Percentiles rank a stretch among this genome's conserved stretches.
Evolutionary conservation across 768 basidiomycete species (phyloP).

Genomic region (Paxillus involutus): DNA sequence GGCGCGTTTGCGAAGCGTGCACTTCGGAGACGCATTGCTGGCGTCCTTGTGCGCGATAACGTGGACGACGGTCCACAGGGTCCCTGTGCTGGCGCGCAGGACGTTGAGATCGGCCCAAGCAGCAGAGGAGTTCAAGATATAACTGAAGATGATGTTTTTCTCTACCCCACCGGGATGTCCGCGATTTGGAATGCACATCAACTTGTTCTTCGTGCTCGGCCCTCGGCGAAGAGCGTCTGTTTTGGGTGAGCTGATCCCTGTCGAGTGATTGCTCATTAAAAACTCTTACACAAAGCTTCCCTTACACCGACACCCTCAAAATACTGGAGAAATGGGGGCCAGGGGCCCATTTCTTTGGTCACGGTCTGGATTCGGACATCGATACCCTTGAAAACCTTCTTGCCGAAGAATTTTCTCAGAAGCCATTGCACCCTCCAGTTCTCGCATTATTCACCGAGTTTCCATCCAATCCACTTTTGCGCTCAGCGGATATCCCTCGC

Average conservation of each 20-base stretch:
- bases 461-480: conserved; percentile 91
- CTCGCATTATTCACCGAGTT: conserved; percentile 90
- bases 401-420: conserved; percentile 37
- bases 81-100: conserved; percentile 44
- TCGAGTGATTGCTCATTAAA: background rate
- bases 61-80: conserved; percentile 30
- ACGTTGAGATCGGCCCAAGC: conserved; percentile 57
- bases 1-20: conserved; percentile 84
- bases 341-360: conserved; percentile 86
- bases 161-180: conserved; percentile 88
- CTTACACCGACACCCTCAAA: conserved; percentile 94
- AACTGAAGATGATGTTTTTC: conserved; percentile 83
- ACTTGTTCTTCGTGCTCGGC: conserved; percentile 50
- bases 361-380: conserved; percentile 75
- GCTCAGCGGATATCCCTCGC: conserved; percentile 75
- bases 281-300: conserved; percentile 57
- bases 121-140: conserved; percentile 67
- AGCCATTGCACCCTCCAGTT: conserved; percentile 54
- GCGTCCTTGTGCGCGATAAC: conserved; percentile 69
- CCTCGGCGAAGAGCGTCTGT: conserved; percentile 80
- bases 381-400: conserved; percentile 69
- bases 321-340: conserved; percentile 95
- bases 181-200: conserved; percentile 94
- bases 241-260: conserved; percentile 69
- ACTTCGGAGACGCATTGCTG: conserved; percentile 85